phyloP scores from a whole-genome alignment of 2,329 filamentous ascomycete species.

The Fusarium hostae region DNA sequence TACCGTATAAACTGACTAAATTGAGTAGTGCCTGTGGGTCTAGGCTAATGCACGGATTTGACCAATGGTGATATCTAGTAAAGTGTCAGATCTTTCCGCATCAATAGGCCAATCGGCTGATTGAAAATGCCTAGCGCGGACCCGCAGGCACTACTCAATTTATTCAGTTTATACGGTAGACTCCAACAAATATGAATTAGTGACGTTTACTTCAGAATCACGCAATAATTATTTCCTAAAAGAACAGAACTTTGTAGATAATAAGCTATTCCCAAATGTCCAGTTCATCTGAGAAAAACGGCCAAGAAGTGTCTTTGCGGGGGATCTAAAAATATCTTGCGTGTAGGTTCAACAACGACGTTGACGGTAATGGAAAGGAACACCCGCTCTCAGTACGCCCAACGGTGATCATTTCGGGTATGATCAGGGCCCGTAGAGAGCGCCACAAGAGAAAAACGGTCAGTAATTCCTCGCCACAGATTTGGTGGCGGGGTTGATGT shows the following conservation, averaged over 20 bases:
- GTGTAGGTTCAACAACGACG: not conserved
- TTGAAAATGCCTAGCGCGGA: too few relatives aligned
- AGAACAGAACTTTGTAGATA: rapidly evolving
- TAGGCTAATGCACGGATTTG: too few relatives aligned
- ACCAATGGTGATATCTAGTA: too few relatives aligned
- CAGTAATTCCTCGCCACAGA: not conserved
- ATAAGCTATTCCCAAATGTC: not conserved
- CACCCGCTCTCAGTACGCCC: not conserved
- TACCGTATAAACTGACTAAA: too few relatives aligned
- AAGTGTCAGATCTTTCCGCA: too few relatives aligned
- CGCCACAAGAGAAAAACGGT: not conserved
- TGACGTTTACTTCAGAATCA: not conserved
- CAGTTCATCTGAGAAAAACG: rapidly evolving
- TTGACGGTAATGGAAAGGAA: not conserved
- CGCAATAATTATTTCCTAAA: not conserved
- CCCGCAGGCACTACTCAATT: too few relatives aligned
- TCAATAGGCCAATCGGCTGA: too few relatives aligned
- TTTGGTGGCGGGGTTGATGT: not conserved
- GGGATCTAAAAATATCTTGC: not conserved
- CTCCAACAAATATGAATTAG: not conserved
- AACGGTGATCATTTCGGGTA: not conserved
- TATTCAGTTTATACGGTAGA: too few relatives aligned
- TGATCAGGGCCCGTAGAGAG: not conserved
- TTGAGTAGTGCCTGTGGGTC: too few relatives aligned
- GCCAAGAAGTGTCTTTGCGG: rapidly evolving